Base-by-base conservation (phyloP, 495 filamentous ascomycete species). In the Clohesyomyces aquaticus region DNA sequence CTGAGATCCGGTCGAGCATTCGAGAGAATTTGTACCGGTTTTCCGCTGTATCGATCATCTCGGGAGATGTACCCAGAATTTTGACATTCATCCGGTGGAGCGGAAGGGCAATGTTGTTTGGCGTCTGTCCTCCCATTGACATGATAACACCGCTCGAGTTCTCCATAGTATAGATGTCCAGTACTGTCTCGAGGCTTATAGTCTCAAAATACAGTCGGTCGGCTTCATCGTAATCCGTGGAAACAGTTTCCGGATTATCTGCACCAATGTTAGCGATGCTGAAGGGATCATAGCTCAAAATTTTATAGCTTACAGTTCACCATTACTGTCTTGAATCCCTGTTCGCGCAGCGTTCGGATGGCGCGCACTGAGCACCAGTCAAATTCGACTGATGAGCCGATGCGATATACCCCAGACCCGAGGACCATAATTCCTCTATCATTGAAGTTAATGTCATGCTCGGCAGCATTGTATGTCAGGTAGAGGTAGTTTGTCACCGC, bases 351-450 rank as follows among this genome's bases (percentile, higher is more conserved):
- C 8, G 94, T 98, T 58, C 94, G 88, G 59, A 98, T 93, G 4
- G 93, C 91, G 54, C 93, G 83, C 32, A 98, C 94, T n/a, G 94
- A 96, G 74, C 94, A 98, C 94, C 94, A 98, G 75, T 98, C 94
- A 74, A 98, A 98, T 73, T 98, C 94, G 54, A 98, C 94, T 0
- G 93, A 96, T 0, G 93, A 96, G 48, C 94, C 94, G 69, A 98
- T 98, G 66, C 94, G 85, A 79, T 98, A 98, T 21, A 98, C 94
- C 74, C 94, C 94, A 16, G 94, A 98, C 14, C 94, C 94, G 21
- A 98, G 80, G 6, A 98, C 94, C 93, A 98, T 98, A 46, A 88
- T 85, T 72, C 94, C 94, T 59, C 90, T 85, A 70, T 98, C 94
- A 27, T 90, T 79, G 65, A 98, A 97, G 11, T 70, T 73, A 55